Evolutionary conservation across 2,329 filamentous ascomycete species (phyloP), one percentile per base, ranked within the genome.

Genomic region (Trichoderma koningiopsis): DNA sequence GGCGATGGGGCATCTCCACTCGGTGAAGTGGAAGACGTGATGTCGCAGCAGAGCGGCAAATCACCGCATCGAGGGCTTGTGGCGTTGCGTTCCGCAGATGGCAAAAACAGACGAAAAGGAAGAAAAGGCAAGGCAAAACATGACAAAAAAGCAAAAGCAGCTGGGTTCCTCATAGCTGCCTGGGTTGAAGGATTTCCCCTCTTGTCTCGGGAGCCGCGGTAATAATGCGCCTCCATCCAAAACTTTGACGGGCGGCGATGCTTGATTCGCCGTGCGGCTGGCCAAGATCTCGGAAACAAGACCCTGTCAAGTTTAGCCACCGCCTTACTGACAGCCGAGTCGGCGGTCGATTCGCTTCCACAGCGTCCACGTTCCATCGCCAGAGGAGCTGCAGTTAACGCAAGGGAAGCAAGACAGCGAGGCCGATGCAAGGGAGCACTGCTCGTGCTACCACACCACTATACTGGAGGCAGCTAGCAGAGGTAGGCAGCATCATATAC

Each of bases 141-240:
- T 43, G 19, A 43, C 4, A 19, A 19, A 19, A 19, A 19, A 8
- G 40, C 40, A 43, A 3, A 3, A 43, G 37, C 16, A 43, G 37
- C 37, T 43, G 37, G 37, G 6, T 40, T 14, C 16, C 16, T 16
- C 7, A 43, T n/a, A 4, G 52, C 63, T 58, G n/a, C 33, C 55
- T 59, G 6, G 16, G 24, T 14, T 29, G 35, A 35, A 40, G 56
- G 33, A 31, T 31, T 35, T 13, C 31, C 56, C 62, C 65, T 61
- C 57, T 33, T 68, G 49, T 61, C 65, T 68, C 65, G 65, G 65
- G 65, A 68, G 47, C 31, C 65, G 65, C 65, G 65, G 65, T 68
- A 68, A 53, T 49, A 68, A 53, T 49, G n/a, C 40, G 24, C 40
- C 63, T 67, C 55, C 40, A 67, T 67, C 55, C 40, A 67, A 58